Percentiles rank a stretch among this genome's conserved stretches.
These are phyloP conservation scores for Penicillium sp. DNA, from an alignment of 2,329 filamentous ascomycete species.

Conservation along the genomic window DNA sequence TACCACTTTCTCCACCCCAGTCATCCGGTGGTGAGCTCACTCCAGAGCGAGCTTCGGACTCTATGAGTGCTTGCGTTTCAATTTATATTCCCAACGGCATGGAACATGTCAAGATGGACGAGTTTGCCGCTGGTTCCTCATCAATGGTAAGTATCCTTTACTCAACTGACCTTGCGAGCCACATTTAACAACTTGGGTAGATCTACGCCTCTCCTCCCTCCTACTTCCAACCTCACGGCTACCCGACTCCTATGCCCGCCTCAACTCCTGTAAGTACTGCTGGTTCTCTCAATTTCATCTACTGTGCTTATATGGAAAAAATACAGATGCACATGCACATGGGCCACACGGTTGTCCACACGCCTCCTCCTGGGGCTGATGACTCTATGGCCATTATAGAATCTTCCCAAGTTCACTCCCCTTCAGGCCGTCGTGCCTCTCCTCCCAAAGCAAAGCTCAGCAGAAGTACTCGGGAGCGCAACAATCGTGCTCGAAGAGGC, in stretches of 20 bases:
- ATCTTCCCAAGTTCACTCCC: constrained; percentile 1
- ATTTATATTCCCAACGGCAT: background rate
- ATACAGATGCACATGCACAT: background rate
- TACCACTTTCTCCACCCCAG: constrained; percentile 32
- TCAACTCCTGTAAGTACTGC: background rate
- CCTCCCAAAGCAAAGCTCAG: background rate
- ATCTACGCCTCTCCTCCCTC: background rate
- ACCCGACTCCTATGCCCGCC: background rate
- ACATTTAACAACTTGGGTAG: background rate
- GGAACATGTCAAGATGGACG: background rate
- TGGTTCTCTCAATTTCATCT: background rate
- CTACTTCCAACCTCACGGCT: background rate
- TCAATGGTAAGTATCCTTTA: background rate
- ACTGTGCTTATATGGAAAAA: background rate
- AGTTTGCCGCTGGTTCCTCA: background rate
- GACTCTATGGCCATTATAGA: constrained; percentile 1
- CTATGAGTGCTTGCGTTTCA: background rate
- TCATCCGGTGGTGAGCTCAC: constrained; percentile 25
- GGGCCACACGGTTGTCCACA: background rate
- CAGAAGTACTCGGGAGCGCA: constrained; percentile 2
- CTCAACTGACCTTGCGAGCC: background rate
- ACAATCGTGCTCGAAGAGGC: constrained; percentile 12
- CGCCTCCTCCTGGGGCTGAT: background rate
- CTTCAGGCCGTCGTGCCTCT: background rate
- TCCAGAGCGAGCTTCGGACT: background rate